Evolutionary conservation across 805 yeast species (phyloP).

Genomic region (Hanseniaspora clermontiae): DNA sequence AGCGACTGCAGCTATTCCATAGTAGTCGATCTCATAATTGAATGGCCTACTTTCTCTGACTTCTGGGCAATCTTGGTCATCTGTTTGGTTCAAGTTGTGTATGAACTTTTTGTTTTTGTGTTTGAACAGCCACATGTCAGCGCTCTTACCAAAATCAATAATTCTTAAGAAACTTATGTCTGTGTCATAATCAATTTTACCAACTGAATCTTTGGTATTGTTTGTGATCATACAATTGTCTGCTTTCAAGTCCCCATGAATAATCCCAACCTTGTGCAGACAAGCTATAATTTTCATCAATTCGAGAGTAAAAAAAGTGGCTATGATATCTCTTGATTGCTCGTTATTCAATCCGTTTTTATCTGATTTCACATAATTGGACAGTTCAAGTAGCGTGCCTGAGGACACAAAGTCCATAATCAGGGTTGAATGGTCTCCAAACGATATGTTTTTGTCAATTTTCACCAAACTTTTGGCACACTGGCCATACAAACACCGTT

Average conservation of each 20-base stretch:
- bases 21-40: conserved; percentile 73
- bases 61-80: conserved; percentile 61
- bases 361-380: conserved; percentile 36
- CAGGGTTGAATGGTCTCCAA: conserved; percentile 55
- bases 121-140: conserved; percentile 50
- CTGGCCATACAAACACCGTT: not conserved
- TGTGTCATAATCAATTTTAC: conserved; percentile 1
- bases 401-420: conserved; percentile 51
- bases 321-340: conserved; percentile 47
- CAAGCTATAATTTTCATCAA: conserved; percentile 44
- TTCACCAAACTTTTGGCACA: conserved; percentile 24
- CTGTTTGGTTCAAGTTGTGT: conserved; percentile 43
- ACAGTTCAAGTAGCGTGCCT: conserved; percentile 62
- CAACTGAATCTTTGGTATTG: conserved; percentile 24
- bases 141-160: conserved; percentile 72
- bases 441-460: conserved; percentile 23
- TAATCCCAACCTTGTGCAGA: conserved; percentile 52
- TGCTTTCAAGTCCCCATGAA: conserved; percentile 79
- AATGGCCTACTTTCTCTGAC: conserved; percentile 50
- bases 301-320: conserved; percentile 52
- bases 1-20: conserved; percentile 63
- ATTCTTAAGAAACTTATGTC: conserved; percentile 21
- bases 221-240: conserved; percentile 68
- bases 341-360: conserved; percentile 18
- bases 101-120: conserved; percentile 38